Evolutionary conservation across 805 yeast genomes (phyloP), one percentile per base, ranked within the genome.

Genomic region (Grigorovia transvaalensis): DNA sequence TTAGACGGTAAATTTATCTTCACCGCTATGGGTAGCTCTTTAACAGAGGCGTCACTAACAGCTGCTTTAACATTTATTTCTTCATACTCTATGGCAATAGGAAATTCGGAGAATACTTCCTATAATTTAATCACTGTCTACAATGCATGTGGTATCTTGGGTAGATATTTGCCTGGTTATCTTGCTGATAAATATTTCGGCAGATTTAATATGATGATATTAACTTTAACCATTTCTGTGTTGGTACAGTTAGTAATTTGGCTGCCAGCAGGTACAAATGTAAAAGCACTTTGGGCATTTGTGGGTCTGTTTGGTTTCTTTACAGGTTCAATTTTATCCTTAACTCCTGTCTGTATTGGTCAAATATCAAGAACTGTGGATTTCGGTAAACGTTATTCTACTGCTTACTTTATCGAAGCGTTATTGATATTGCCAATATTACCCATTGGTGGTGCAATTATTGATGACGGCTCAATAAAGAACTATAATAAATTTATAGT

Each of bases 291-390:
- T 44, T 75, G 71, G 63, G 75, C 74, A 1, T 80, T 77, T 60
- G 71, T 51, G 63, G 70, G 51, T 64, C 71, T 77, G 4, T 80
- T 75, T 60, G 87, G 87, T 0, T 74, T 81, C 52, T 68, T 74
- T 48, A 72, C 82, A 4, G 79, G 84, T 4, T 74, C 84, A 0
- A 76, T 80, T 4, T 67, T 81, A 47, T 74, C 84, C 2, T 59
- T 81, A 46, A 75, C 80, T 15, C 85, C 85, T 1, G 80, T 78
- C 2, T 77, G 84, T 57, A 70, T 78, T 40, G 83, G 82, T 0
- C 80, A 77, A 49, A 78, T 82, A 41, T 78, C 84, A n/a, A 74
- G 76, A 50, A 74, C 77, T 1, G 75, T 74, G 45, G 75, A 73
- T 55, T 79, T 78, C 59, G 84, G 83, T 7, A 74, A 74, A 57